Conservation (phyloP, 2,329 filamentous ascomycete genomes). For the Drechslerella dactyloides region DNA sequence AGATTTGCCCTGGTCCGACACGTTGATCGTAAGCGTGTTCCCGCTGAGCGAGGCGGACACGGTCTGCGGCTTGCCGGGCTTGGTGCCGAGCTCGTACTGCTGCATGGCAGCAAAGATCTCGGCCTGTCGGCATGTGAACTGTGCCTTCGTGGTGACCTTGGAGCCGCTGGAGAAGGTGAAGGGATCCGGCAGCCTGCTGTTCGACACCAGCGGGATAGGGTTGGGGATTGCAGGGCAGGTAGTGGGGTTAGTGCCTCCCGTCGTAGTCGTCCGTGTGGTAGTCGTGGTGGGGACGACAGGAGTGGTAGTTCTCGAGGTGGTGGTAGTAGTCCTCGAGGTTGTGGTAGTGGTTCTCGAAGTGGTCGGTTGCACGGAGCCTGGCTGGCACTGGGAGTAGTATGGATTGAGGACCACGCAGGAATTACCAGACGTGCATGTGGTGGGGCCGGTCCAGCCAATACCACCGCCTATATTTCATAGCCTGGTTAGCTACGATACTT, state of each 20-base stretch:
- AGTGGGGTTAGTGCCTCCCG: conserved; percentile 11
- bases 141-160: conserved; percentile 60
- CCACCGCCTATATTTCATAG: conserved; percentile 54
- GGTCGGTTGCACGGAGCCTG: conserved; percentile 14
- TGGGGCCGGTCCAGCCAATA: conserved; percentile 55
- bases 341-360: conserved; percentile 1
- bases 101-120: conserved; percentile 63
- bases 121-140: conserved; percentile 62
- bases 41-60: conserved; percentile 61
- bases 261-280: conserved; percentile 23
- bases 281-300: too few relatives aligned
- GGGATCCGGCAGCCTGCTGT: conserved; percentile 58
- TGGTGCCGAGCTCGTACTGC: conserved; percentile 63
- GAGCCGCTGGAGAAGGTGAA: conserved; percentile 61
- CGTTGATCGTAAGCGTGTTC: conserved; percentile 60
- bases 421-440: conserved; percentile 55
- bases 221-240: conserved; percentile 40
- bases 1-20: conserved; percentile 60
- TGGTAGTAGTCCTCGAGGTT: conserved; percentile 9
- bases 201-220: conserved; percentile 35
- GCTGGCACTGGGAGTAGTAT: conserved; percentile 40
- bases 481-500: neutral
- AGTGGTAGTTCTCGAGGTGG: too few relatives aligned
- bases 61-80: conserved; percentile 61
- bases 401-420: conserved; percentile 52